A percentile compares a stretch with the other conserved stretches of the same genome.
phyloP scores from a whole-genome alignment of 495 filamentous ascomycete genomes.

The Ascobolus immersus region DNA sequence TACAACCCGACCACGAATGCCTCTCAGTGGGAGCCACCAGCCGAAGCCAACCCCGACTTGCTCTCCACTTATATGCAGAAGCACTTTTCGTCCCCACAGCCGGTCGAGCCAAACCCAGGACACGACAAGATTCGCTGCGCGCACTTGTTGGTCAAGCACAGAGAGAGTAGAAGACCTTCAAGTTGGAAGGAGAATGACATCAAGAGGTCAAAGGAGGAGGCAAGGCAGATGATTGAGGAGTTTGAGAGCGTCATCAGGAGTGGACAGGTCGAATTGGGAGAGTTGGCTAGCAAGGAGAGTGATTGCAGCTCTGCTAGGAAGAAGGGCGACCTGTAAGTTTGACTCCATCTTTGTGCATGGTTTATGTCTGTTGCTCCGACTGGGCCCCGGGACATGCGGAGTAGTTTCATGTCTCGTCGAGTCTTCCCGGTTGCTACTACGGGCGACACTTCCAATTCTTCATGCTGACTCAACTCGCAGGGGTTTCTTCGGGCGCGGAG shows the following conservation, averaged over 20 bases:
- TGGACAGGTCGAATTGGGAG: conserved; percentile 40
- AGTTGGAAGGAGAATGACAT: conserved; percentile 72
- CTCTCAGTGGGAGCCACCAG: conserved; percentile 83
- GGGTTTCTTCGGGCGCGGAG: conserved; percentile 72
- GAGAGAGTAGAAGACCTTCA: conserved; percentile 56
- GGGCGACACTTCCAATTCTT: no score
- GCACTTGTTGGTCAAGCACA: conserved; percentile 82
- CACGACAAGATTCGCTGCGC: conserved; percentile 71
- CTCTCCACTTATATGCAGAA: conserved; percentile 79
- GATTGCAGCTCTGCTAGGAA: conserved; percentile 91
- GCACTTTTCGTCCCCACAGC: conserved; percentile 35
- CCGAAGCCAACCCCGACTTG: conserved; percentile 62
- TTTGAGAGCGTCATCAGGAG: conserved; percentile 49
- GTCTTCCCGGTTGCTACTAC: no score
- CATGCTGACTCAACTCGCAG: no score
- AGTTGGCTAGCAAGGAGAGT: conserved; percentile 65
- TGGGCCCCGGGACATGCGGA: no score
- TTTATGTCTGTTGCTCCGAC: no score
- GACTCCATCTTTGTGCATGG: no score
- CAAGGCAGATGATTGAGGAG: conserved; percentile 42
- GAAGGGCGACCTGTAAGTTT: conserved; percentile 65
- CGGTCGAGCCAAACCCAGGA: conserved; percentile 23
- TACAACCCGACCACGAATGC: conserved; percentile 62
- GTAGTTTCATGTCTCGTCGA: no score
- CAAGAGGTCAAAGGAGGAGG: conserved; percentile 67